Conservation (phyloP, 2,329 filamentous ascomycete genomes). For the Sodiomyces alkalinus region DNA sequence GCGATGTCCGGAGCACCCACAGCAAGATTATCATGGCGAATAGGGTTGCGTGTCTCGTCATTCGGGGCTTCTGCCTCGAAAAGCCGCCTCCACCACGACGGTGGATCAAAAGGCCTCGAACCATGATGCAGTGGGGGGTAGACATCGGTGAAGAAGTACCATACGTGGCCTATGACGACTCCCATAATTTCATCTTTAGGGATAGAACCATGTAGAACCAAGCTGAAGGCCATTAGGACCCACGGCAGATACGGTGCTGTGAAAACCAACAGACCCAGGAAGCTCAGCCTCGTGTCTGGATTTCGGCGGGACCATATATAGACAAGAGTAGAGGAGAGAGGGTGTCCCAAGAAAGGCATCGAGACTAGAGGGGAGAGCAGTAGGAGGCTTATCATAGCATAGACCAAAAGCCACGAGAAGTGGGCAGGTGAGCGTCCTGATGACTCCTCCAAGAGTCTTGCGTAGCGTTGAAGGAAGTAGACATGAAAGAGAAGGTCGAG, state of each 20-base stretch:
- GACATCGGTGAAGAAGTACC: constrained; percentile 97
- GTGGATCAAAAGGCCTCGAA: constrained; percentile 74
- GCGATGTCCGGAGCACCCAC: constrained; percentile 24
- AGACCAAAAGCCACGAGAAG: constrained; percentile 88
- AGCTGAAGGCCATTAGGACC: constrained; percentile 85
- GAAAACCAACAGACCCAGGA: constrained; percentile 79
- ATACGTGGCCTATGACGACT: constrained; percentile 85
- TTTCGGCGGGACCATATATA: constrained; percentile 98
- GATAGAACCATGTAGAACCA: constrained; percentile 77
- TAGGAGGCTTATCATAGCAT: constrained; percentile 67
- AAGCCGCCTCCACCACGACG: constrained; percentile 74
- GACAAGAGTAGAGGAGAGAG: constrained; percentile 80
- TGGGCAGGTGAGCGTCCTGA: constrained; percentile 83
- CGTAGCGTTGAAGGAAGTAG: constrained; percentile 96
- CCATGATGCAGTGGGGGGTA: constrained; percentile 84
- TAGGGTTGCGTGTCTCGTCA: constrained; percentile 29
- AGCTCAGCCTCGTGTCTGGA: constrained; percentile 77
- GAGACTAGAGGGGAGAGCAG: constrained; percentile 73
- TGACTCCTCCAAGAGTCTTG: constrained; percentile 84
- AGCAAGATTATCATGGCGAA: constrained; percentile 48
- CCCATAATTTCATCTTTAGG: constrained; percentile 96
- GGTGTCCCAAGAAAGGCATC: constrained; percentile 88
- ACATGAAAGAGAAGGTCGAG: constrained; percentile 94
- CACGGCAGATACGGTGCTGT: constrained; percentile 89
- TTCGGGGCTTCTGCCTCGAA: constrained; percentile 47